Evolutionary conservation across 345 rosid species (phyloP), one percentile per base, ranked within the genome.

Genomic region (Linum usitatissimum): DNA sequence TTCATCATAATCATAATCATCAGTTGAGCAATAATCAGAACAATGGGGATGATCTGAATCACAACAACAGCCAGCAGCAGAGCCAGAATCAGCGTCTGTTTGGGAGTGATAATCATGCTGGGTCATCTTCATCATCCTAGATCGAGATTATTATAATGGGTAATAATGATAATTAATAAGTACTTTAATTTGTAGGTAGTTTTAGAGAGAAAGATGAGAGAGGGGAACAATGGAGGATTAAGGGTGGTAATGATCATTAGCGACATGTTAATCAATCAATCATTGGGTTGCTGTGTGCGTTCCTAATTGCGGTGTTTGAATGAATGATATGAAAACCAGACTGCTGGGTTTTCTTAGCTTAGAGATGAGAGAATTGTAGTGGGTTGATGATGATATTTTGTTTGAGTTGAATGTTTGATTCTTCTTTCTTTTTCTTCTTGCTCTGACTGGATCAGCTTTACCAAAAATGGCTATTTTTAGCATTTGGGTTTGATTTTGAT

Each of bases 71-170:
- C 63, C 54, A 30, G 59, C 55, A 57, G 31, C 17, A 61, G 9
- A 60, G 30, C 49, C n/a, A 63, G 57, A 60, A 75, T 53, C 75
- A 74, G 57, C 76, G 67, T 63, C 74, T 70, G 55, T 72, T 70
- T 20, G 72, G 64, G 57, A 68, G 63, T 63, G 75, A 66, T 23
- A 62, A 69, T 59, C 66, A n/a, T 18, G 75, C 64, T 75, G 84
- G 81, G 64, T 83, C 80, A 3, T 69, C 74, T 39, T 82, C 86
- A n/a, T 71, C 82, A 30, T 82, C 84, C 53, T 79, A 66, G 20
- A 21, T 55, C 9, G 20, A 55, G 18, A 18, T 18, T 7, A 5
- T 23, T 23, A 23, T 23, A 23, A 23, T 10, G 14, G 57, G 20
- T 21, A 8, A 4, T 17, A n/a, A 17, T 18, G 7, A n/a, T 55